These are phyloP conservation scores for Paulownia fortunei DNA, from an alignment of 257 asterid species.

Conservation along the genomic window DNA sequence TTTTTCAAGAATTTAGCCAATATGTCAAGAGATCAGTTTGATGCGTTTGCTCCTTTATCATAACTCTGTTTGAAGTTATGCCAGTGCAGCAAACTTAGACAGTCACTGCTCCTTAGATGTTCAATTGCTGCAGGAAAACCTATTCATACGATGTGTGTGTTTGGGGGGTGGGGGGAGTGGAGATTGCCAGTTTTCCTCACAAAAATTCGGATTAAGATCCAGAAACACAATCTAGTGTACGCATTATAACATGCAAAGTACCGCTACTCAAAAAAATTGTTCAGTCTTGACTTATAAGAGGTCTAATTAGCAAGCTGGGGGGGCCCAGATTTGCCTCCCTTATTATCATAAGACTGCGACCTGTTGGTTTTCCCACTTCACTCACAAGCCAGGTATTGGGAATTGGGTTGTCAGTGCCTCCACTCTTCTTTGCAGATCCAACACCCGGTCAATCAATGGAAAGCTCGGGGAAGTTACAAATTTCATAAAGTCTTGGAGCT, in stretches of 20 bases:
- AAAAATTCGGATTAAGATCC: conserved; percentile 20
- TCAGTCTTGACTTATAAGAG: not conserved
- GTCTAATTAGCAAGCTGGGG: conserved; percentile 16
- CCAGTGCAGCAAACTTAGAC: no score
- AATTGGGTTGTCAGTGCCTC: conserved; percentile 78
- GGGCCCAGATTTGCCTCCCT: not conserved
- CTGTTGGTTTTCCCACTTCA: not conserved
- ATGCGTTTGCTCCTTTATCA: no score
- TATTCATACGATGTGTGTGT: no score
- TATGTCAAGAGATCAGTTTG: no score
- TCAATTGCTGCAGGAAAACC: no score
- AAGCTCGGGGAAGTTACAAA: conserved; percentile 67
- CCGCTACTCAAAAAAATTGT: not conserved
- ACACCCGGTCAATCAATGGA: conserved; percentile 57
- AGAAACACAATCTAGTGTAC: conserved; percentile 4
- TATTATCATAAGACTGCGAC: not conserved
- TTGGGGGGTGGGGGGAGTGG: no score
- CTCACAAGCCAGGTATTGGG: conserved; percentile 86
- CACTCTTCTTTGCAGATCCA: conserved; percentile 66
- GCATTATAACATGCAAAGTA: conserved; percentile 13
- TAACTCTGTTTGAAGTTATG: no score
- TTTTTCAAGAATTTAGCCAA: not conserved
- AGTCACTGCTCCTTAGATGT: no score
- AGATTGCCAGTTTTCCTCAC: conserved; percentile 1
- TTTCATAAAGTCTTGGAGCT: conserved; percentile 85